These are phyloP conservation scores for Fusarium abutilonis DNA, from an alignment of 2,329 filamentous ascomycete species.

Conservation along the genomic window DNA sequence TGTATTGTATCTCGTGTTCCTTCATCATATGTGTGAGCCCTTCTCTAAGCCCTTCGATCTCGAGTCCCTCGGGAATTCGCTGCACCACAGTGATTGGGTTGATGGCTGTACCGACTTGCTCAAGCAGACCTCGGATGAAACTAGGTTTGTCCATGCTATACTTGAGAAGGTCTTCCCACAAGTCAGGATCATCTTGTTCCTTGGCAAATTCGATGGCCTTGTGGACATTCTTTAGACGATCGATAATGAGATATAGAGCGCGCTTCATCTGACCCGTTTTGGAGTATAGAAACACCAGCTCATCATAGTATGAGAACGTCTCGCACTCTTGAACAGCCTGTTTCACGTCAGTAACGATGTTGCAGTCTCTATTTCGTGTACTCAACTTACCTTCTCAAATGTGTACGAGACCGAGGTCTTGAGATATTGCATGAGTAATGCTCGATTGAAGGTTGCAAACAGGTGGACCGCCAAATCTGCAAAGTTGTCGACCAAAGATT, in stretches of 20 bases:
- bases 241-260: constrained; percentile 91
- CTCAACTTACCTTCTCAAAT: constrained; percentile 72
- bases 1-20: constrained; percentile 94
- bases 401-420: constrained; percentile 85
- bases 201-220: constrained; percentile 96
- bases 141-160: constrained; percentile 98
- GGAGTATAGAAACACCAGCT: constrained; percentile 94
- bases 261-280: constrained; percentile 95
- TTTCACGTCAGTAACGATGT: constrained; percentile 18
- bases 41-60: constrained; percentile 89
- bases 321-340: constrained; percentile 82
- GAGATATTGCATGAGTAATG: constrained; percentile 86
- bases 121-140: constrained; percentile 90
- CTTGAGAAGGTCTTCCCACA: constrained; percentile 94
- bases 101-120: constrained; percentile 93
- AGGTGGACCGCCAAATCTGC: constrained; percentile 87
- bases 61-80: constrained; percentile 89
- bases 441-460: constrained; percentile 84
- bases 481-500: constrained; percentile 82
- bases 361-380: too few species aligned
- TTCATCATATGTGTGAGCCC: constrained; percentile 91
- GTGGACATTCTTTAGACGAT: constrained; percentile 88
- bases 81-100: constrained; percentile 90
- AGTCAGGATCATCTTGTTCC: constrained; percentile 87
- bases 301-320: constrained; percentile 80